phyloP scores from a whole-genome alignment of 2,329 filamentous ascomycete genomes.

The Hymenoscyphus linearis region DNA sequence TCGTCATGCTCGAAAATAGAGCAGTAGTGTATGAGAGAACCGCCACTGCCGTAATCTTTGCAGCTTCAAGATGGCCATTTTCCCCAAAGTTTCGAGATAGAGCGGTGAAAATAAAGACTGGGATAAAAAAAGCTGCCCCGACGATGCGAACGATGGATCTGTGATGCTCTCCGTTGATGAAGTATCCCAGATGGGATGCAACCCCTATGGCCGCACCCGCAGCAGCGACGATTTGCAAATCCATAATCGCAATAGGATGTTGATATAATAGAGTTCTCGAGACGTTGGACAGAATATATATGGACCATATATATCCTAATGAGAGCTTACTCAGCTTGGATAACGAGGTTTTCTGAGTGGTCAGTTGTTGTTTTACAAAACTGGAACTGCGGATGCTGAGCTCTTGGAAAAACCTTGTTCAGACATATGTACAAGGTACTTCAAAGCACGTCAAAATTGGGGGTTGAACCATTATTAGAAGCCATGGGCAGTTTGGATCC shows the following conservation, averaged over 20 bases:
- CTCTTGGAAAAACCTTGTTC: too few species aligned
- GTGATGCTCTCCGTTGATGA: conserved; percentile 24
- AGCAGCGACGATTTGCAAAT: background rate
- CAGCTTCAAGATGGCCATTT: conserved; percentile 2
- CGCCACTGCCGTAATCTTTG: conserved; percentile 4
- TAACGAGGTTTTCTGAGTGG: too few species aligned
- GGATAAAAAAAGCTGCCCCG: conserved; percentile 1
- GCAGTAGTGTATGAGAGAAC: conserved; percentile 7
- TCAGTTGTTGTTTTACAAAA: too few species aligned
- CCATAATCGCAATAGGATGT: background rate
- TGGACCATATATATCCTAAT: too few species aligned
- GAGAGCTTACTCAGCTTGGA: too few species aligned
- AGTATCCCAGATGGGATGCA: conserved; percentile 17
- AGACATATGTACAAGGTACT: too few species aligned
- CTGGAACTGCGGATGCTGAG: too few species aligned
- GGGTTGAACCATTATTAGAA: too few species aligned
- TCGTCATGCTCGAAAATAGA: conserved; percentile 44
- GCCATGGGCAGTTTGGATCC: too few species aligned
- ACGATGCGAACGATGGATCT: conserved; percentile 4
- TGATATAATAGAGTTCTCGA: background rate
- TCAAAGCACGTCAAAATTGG: too few species aligned
- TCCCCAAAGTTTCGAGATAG: background rate
- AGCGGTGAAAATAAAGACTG: background rate
- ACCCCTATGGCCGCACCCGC: conserved; percentile 7
- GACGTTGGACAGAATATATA: too few species aligned